These are phyloP conservation scores for Zelonia costaricensis DNA, from an alignment of 208 protist genomes.

Conservation along the genomic window DNA sequence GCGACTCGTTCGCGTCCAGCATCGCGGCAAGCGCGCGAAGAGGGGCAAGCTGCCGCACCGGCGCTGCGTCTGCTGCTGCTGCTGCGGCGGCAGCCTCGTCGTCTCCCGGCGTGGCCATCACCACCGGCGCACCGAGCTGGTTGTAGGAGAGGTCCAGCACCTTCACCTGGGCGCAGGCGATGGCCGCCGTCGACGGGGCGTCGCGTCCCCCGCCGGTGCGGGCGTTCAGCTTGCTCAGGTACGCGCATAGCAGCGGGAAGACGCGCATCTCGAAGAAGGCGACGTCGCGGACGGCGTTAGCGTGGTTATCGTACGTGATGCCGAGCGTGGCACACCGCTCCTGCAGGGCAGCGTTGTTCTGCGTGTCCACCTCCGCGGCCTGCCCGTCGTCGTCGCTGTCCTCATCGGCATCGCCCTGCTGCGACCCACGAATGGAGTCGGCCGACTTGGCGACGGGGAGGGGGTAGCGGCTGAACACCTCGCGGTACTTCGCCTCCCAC, in stretches of 20 bases:
- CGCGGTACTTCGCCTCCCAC: constrained; percentile 47
- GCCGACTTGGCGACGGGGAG: constrained; percentile 33
- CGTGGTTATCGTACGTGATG: constrained; percentile 64
- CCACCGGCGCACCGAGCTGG: constrained; percentile 29
- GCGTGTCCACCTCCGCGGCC: constrained; percentile 27
- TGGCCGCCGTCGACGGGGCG: constrained; percentile 3
- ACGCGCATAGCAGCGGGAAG: constrained; percentile 61
- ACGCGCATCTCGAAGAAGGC: constrained; percentile 64
- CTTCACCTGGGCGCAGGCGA: constrained; percentile 28
- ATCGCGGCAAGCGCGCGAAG: constrained; percentile 59
- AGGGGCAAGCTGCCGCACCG: constrained; percentile 32
- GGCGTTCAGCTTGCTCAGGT: constrained; percentile 43
- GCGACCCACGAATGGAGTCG: neutral
- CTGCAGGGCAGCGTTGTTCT: constrained; percentile 65
- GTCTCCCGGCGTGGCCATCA: neutral
- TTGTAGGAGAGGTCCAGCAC: constrained; percentile 57
- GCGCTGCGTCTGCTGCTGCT: constrained; percentile 22
- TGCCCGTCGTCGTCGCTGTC: constrained; percentile 31
- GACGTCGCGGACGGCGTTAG: constrained; percentile 48
- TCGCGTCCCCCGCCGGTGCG: constrained; percentile 4
- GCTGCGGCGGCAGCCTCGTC: neutral
- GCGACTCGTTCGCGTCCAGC: constrained; percentile 76
- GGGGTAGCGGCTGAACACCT: constrained; percentile 60
- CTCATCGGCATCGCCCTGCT: constrained; percentile 11
- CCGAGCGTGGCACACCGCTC: constrained; percentile 51